phyloP scores from a whole-genome alignment of 2,329 filamentous ascomycete genomes.

The Hymenoscyphus occultus region DNA sequence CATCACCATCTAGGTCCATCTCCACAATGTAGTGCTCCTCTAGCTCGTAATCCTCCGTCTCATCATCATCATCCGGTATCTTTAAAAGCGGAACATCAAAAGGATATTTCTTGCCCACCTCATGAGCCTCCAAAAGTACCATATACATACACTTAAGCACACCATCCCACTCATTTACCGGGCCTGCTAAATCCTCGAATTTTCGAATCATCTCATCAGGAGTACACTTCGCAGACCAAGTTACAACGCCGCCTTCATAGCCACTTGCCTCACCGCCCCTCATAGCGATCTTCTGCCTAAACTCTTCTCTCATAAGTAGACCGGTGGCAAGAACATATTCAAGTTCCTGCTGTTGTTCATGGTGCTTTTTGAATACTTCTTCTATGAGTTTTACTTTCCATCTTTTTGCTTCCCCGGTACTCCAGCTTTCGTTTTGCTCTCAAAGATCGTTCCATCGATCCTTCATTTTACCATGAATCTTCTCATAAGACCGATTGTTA shows the following conservation, averaged over 20 bases:
- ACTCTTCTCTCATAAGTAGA: background rate
- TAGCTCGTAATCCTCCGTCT: conserved; percentile 12
- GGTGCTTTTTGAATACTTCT: background rate
- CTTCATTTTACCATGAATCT: background rate
- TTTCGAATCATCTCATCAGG: background rate
- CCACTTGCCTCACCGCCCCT: background rate
- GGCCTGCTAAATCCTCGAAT: background rate
- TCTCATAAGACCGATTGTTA: background rate
- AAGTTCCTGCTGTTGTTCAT: background rate
- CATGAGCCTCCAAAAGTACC: background rate
- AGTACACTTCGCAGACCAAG: background rate
- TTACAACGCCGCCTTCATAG: background rate
- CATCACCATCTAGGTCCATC: conserved; percentile 13
- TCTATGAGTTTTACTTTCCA: background rate
- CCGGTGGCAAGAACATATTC: background rate
- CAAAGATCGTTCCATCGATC: background rate
- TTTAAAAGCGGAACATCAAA: background rate
- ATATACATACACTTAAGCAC: background rate
- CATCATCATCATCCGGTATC: conserved; percentile 15
- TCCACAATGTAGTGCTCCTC: conserved; percentile 12
- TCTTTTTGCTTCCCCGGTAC: background rate
- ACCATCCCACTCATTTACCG: background rate
- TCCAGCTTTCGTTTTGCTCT: background rate
- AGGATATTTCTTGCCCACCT: background rate
- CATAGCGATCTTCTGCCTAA: background rate